Evolutionary conservation across 106 monocot genomes (phyloP), one percentile per base, ranked within the genome.

Genomic region (Platanthera guangdongensis): DNA sequence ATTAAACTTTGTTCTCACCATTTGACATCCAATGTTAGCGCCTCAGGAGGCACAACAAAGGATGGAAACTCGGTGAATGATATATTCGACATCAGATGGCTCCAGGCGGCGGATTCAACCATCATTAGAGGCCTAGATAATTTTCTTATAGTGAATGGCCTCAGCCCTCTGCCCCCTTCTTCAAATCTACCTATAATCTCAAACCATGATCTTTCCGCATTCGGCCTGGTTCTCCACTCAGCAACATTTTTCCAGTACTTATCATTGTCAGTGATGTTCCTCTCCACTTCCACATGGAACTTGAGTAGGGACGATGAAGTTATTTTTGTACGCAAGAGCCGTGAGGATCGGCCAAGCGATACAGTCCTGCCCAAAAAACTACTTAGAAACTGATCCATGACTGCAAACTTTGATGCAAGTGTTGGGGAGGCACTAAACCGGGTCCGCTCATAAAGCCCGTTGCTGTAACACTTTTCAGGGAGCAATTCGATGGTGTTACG

Each of bases 11-110:
- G 25, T 70, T 46, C 50, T 59, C 59, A 95, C 94, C 94, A 95
- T 75, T 89, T 89, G 46, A 92, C 89, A 71, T 95, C 94, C 78
- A 95, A 81, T 49, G 89, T 92, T 30, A 95, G 78, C 30, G 87
- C 84, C 68, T 95, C 89, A 11, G 94, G 87, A 73, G 87, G 86
- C 9, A 87, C 85, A 49, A 89, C 77, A 50, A 89, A 25, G 32
- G 83, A 84, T 9, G 74, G 74, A 47, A 95, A 86, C 75, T 84
- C 77, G 22, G 94, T 86, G 55, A 89, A 89, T 5, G 94, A 95
- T 69, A 92, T 55, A 57, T 95, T 95, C 21, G 89, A 89, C 87
- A 86, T 84, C 48, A 97, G 64, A 57, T 84, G 89, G 75, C 89
- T 90, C 91, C 89, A 94, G 4, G 87, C 74, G 25, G 75, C 82